Evolutionary conservation across 1,139 yeast genomes (phyloP), one percentile per base, ranked within the genome.

Genomic region (Diutina neorugosa): DNA sequence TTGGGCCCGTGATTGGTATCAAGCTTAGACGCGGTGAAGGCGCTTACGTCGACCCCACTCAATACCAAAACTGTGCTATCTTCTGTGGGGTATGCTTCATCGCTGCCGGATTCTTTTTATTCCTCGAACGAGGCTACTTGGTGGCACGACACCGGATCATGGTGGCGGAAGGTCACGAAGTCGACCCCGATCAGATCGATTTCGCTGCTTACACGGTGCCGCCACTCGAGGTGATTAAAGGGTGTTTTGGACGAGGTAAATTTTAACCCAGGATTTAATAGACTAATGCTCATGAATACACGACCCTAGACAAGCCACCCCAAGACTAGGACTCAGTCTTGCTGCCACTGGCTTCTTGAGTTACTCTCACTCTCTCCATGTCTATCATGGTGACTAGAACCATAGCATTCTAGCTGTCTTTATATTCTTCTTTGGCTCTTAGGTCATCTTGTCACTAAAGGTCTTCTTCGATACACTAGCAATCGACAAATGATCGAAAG

Each of bases 1-100:
- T 25, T 27, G 50, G 50, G 3, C 50, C 50, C 21, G 50, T 18
- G 2, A 46, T 46, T 27, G 50, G 50, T 1, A 8, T 46, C n/a
- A 46, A 46, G 23, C 21, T 46, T 3, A 14, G 50, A 16, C 19
- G 21, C 14, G 50, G 50, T n/a, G 50, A 46, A 4, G 50, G 50
- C n/a, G 31, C 50, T 1, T 46, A 25, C 31, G 50, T 46, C n/a
- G 50, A 46, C 50, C 50, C 50, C 40, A 46, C 50, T n/a, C 50
- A 46, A 14, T 46, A 46, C 25, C 50, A 27, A 14, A 18, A 46
- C 40, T 25, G 37, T 27, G 50, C 50, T 14, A 46, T 46, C 6
- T 46, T 46, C 27, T 46, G 23, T 25, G 50, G 50, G 4, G 50
- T 46, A 18, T 46, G 50, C 18, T 46, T 46, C 40, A 46, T 46